Conservation (phyloP, 108 stramenopile species). For the Fistulifera pelliculosa region DNA sequence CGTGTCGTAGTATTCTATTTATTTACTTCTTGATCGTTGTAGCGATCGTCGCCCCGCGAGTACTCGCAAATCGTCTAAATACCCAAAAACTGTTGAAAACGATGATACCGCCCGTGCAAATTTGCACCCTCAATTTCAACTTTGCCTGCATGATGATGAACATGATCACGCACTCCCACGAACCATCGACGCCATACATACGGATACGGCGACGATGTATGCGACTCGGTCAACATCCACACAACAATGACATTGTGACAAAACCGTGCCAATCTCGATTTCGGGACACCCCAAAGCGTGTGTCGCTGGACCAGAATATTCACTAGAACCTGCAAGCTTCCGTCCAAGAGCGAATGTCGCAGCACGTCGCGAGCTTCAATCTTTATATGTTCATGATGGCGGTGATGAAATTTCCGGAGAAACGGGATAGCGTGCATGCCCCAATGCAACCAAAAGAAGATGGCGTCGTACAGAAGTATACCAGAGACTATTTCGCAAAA, state of each 20-base stretch:
- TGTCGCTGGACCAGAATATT: conserved; percentile 38
- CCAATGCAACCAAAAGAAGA: conserved; percentile 21
- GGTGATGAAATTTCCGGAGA: conserved; percentile 3
- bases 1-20: too few species aligned
- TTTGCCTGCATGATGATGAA: conserved; percentile 7
- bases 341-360: conserved; percentile 41
- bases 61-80: conserved; percentile 13
- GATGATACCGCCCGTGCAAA: neutral
- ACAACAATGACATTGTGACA: conserved; percentile 40
- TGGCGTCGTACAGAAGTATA: conserved; percentile 17
- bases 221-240: conserved; percentile 27
- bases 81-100: conserved; percentile 22
- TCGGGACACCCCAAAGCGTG: conserved; percentile 22
- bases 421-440: conserved; percentile 16
- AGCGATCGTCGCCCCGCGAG: too few species aligned
- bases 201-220: conserved; percentile 13
- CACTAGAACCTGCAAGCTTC: conserved; percentile 29
- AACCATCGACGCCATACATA: conserved; percentile 17
- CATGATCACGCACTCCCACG: conserved; percentile 21
- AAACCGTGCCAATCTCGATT: conserved; percentile 22
- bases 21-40: too few species aligned
- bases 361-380: conserved; percentile 21
- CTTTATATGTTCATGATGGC: conserved; percentile 4
- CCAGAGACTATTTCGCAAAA: conserved; percentile 13
- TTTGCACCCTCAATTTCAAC: neutral